A percentile compares a stretch with the other conserved stretches of the same genome.
These are phyloP conservation scores for Paecilomyces dactylethromorphus DNA, from an alignment of 2,329 filamentous ascomycete genomes.

Conservation along the genomic window DNA sequence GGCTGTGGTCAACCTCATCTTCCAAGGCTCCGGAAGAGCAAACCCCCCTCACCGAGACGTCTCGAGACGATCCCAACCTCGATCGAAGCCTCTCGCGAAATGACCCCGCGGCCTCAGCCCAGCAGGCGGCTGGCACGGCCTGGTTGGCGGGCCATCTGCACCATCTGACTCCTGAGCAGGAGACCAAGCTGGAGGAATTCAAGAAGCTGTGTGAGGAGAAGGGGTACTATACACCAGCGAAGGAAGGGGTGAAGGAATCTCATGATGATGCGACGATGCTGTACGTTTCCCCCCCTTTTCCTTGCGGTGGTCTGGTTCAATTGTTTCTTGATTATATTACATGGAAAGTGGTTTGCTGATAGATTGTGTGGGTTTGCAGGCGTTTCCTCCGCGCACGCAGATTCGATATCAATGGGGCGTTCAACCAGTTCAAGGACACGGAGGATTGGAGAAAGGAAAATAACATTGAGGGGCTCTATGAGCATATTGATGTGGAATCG, in stretches of 20 bases:
- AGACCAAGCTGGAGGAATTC: constrained; percentile 62
- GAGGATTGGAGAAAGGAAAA: constrained; percentile 81
- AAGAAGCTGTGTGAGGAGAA: constrained; percentile 61
- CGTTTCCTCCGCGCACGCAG: constrained; percentile 80
- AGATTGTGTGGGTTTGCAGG: constrained; percentile 37
- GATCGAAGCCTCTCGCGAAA: constrained; percentile 25
- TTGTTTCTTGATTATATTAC: not conserved
- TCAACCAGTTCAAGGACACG: constrained; percentile 77
- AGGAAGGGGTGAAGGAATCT: constrained; percentile 29
- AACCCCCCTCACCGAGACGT: constrained; percentile 15
- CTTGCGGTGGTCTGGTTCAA: not conserved
- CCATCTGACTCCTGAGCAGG: constrained; percentile 65
- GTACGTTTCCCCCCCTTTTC: constrained; percentile 25
- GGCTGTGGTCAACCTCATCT: constrained; percentile 1
- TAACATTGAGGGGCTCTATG: constrained; percentile 70
- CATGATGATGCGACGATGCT: constrained; percentile 44
- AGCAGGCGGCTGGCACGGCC: constrained; percentile 27
- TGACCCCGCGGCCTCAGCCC: constrained; percentile 28
- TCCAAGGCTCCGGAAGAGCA: constrained; percentile 21
- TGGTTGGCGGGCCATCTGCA: constrained; percentile 64
- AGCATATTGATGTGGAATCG: constrained; percentile 76
- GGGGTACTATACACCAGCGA: constrained; percentile 43
- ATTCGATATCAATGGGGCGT: constrained; percentile 72
- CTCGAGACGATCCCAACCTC: constrained; percentile 10
- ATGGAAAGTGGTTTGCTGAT: not conserved